Percentiles rank a stretch among this genome's conserved stretches.
phyloP scores from a whole-genome alignment of 1,139 yeast species.

The Geotrichum phurueaensis region DNA sequence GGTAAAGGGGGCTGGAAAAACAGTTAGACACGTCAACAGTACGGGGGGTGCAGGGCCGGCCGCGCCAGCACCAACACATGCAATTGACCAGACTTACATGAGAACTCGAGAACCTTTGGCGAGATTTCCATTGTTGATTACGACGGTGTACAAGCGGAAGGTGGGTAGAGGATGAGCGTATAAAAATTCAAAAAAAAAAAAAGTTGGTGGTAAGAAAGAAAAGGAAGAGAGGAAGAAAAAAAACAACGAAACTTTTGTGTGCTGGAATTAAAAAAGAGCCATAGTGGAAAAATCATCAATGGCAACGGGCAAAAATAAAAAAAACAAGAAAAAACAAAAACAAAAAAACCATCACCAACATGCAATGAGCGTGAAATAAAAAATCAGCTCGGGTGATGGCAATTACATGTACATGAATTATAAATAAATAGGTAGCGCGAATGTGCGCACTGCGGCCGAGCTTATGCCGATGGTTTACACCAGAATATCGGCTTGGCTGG shows the following conservation, averaged over 20 bases:
- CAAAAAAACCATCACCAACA: background rate
- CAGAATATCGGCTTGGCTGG: constrained; percentile 17
- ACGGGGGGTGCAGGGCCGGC: background rate
- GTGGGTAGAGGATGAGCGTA: constrained; percentile 1
- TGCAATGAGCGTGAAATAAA: background rate
- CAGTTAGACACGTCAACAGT: background rate
- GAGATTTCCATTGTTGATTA: constrained; percentile 49
- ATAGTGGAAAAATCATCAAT: too few relatives aligned
- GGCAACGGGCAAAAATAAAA: too few relatives aligned
- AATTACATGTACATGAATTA: background rate
- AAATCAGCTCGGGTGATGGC: background rate
- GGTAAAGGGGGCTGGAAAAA: constrained; percentile 52
- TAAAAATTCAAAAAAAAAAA: background rate
- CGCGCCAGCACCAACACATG: background rate
- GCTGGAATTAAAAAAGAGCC: too few relatives aligned
- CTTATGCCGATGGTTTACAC: too few relatives aligned
- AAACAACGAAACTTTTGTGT: constrained; percentile 15
- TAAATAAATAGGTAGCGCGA: too few relatives aligned
- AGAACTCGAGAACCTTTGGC: constrained; percentile 60
- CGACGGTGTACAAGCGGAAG: constrained; percentile 3
- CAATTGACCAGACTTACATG: constrained; percentile 49
- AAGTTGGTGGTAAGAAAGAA: background rate
- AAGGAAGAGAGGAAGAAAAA: background rate
- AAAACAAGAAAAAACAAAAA: constrained; percentile 19
- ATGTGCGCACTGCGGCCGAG: too few relatives aligned